Conservation (phyloP, 2,329 filamentous ascomycete genomes). For the Aspergillus pseudoterreus region DNA sequence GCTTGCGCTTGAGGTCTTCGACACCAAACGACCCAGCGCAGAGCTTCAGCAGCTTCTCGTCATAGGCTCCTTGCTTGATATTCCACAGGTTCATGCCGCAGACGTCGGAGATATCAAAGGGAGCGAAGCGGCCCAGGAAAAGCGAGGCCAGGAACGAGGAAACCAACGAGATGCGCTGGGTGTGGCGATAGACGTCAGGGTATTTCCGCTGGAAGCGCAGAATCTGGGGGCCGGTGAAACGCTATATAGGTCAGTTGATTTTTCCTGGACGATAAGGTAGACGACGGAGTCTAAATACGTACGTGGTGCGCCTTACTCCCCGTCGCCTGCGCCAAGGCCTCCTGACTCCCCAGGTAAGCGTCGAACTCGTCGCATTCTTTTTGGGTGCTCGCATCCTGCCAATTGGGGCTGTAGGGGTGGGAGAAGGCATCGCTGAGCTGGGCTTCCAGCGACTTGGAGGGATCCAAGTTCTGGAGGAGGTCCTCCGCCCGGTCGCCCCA, state of each 20-base stretch:
- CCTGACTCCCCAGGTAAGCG: constrained; percentile 60
- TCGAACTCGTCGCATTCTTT: constrained; percentile 88
- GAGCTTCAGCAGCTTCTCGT: constrained; percentile 69
- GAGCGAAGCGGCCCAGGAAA: constrained; percentile 79
- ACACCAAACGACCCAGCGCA: constrained; percentile 65
- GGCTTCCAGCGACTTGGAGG: constrained; percentile 60
- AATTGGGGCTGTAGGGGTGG: constrained; percentile 87
- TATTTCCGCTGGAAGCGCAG: constrained; percentile 78
- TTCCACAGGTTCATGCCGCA: constrained; percentile 98
- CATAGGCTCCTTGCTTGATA: constrained; percentile 69
- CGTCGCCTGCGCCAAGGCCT: constrained; percentile 71
- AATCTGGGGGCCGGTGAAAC: constrained; percentile 97
- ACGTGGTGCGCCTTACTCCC: constrained; percentile 95
- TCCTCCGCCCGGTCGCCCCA: constrained; percentile 71
- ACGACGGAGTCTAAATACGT: constrained; percentile 33
- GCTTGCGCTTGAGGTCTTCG: constrained; percentile 67
- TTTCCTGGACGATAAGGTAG: too few relatives aligned
- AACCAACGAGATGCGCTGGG: constrained; percentile 83
- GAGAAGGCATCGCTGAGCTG: constrained; percentile 74
- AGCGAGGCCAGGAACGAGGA: constrained; percentile 93
- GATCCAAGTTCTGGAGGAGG: constrained; percentile 59
- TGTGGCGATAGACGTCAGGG: constrained; percentile 75
- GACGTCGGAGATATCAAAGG: constrained; percentile 89
- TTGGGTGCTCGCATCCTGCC: constrained; percentile 97
- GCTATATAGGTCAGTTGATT: constrained; percentile 45